phyloP scores from a whole-genome alignment of 805 yeast species.

The Pichia sporocuriosa region DNA sequence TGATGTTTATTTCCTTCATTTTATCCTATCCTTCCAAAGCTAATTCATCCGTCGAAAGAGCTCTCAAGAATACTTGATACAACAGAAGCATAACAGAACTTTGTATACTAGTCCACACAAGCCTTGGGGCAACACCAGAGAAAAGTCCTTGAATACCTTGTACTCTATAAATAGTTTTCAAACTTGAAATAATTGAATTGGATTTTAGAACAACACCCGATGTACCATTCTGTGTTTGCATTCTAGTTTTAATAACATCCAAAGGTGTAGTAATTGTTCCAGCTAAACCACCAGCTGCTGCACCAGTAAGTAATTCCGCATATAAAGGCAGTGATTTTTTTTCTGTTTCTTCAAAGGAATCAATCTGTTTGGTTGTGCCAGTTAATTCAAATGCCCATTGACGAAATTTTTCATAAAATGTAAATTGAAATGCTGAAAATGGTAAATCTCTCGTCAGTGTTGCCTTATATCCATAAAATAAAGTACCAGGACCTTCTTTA shows the following conservation, averaged over 20 bases:
- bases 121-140: conserved; percentile 94
- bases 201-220: conserved; percentile 26
- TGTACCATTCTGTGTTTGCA: conserved; percentile 68
- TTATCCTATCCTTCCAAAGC: conserved; percentile 9
- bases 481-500: conserved; percentile 67
- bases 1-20: too few species aligned
- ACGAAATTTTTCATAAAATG: conserved; percentile 84
- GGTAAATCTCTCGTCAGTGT: conserved; percentile 91
- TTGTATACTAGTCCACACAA: conserved; percentile 94
- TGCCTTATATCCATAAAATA: conserved; percentile 90
- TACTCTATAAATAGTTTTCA: conserved; percentile 49
- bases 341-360: background rate
- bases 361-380: background rate
- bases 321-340: conserved; percentile 37
- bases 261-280: conserved; percentile 85
- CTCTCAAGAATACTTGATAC: conserved; percentile 70
- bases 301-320: conserved; percentile 80
- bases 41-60: conserved; percentile 29
- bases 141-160: conserved; percentile 82
- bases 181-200: conserved; percentile 44
- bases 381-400: conserved; percentile 43
- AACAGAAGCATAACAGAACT: conserved; percentile 88
- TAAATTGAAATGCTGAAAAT: conserved; percentile 91
- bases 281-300: conserved; percentile 91
- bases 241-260: conserved; percentile 86